Evolutionary conservation across 78 protist species (phyloP).

Genomic region (Polysphondylium violaceum): DNA sequence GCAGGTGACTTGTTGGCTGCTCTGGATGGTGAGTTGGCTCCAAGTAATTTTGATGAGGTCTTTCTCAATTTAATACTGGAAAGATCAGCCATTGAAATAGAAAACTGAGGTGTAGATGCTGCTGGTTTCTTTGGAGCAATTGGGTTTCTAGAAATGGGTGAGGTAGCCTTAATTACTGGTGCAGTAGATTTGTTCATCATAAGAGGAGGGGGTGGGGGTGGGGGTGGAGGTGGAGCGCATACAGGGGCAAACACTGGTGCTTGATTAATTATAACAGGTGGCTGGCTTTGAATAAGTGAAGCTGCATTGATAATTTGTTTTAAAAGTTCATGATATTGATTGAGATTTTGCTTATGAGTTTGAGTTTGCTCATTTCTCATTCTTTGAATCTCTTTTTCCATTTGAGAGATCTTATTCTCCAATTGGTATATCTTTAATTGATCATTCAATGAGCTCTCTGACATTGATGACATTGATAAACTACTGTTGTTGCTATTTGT

Average conservation of each 20-base stretch:
- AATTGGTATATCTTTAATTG: slow-evolving; percentile 30
- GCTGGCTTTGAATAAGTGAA: slow-evolving; percentile 6
- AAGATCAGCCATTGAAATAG: slow-evolving; percentile 56
- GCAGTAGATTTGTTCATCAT: too few species aligned
- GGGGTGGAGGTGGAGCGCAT: slow-evolving; percentile 41
- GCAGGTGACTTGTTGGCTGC: background rate
- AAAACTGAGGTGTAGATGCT: slow-evolving; percentile 7
- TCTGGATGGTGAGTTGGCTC: background rate
- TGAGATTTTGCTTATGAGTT: slow-evolving; percentile 21
- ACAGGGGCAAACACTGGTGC: background rate
- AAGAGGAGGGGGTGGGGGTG: slow-evolving; percentile 34
- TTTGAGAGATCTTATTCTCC: slow-evolving; percentile 15
- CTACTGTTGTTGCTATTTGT: background rate
- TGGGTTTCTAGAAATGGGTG: background rate
- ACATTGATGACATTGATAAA: background rate
- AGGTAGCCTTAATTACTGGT: background rate
- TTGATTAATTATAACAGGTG: background rate
- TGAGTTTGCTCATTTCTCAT: slow-evolving; percentile 50
- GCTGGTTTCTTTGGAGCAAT: background rate
- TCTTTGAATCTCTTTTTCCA: slow-evolving; percentile 46
- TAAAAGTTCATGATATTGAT: slow-evolving; percentile 59
- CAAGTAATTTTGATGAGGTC: slow-evolving; percentile 20
- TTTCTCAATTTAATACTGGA: slow-evolving; percentile 55
- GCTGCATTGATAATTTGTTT: slow-evolving; percentile 67
- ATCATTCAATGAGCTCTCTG: background rate